Evolutionary conservation across 106 monocot genomes (phyloP).

Genomic region (Dendrobium catenatum): DNA sequence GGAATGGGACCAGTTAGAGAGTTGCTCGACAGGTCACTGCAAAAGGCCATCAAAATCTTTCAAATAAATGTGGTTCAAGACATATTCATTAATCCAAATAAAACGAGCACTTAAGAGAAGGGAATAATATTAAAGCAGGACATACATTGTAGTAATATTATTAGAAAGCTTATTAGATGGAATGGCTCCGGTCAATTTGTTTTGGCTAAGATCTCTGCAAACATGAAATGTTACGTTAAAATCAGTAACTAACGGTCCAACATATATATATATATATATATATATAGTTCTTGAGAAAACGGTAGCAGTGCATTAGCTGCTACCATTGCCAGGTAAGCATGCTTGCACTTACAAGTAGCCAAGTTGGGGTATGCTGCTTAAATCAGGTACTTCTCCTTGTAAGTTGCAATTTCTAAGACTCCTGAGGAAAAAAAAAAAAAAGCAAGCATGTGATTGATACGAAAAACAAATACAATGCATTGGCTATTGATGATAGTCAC

Average conservation of each 20-base stretch:
- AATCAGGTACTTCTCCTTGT: constrained; percentile 64
- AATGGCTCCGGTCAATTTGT: constrained; percentile 57
- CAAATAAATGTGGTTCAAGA: not conserved
- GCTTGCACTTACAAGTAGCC: constrained; percentile 56
- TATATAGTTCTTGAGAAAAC: not conserved
- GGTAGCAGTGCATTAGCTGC: not conserved
- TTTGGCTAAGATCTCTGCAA: constrained; percentile 80
- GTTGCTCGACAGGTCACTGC: constrained; percentile 73
- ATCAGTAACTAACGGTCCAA: not conserved
- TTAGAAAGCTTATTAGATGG: constrained; percentile 56
- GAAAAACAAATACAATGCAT: not conserved
- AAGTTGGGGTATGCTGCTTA: constrained; percentile 55
- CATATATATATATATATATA: not conserved
- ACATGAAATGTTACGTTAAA: constrained; percentile 14
- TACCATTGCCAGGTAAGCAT: not conserved
- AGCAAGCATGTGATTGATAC: constrained; percentile 3
- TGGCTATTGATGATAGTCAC: not conserved
- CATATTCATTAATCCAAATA: not conserved
- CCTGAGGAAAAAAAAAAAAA: constrained; percentile 28
- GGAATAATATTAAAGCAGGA: not conserved
- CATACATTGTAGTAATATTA: constrained; percentile 80
- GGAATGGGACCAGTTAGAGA: constrained; percentile 62
- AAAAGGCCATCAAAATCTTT: constrained; percentile 6
- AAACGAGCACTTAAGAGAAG: not conserved
- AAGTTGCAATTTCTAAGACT: constrained; percentile 76